Evolutionary conservation across 208 protist genomes (phyloP).

Genomic region (Leishmania mexicana): DNA sequence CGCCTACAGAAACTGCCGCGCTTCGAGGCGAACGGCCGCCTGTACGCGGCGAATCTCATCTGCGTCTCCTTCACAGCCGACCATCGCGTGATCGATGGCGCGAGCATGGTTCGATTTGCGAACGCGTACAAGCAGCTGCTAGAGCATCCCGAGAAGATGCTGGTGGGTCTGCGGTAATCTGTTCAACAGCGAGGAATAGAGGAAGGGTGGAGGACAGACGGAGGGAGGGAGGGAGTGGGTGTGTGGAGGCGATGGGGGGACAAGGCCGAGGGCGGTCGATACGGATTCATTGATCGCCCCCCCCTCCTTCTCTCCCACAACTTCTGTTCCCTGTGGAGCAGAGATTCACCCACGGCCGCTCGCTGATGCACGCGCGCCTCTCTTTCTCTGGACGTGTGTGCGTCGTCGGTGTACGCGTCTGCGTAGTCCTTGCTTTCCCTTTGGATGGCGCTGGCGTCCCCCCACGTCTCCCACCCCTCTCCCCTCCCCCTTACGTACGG

Average conservation of each 20-base stretch:
- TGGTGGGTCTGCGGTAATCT: constrained; percentile 66
- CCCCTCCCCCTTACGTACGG: neutral
- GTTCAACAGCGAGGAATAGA: neutral
- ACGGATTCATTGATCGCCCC: neutral
- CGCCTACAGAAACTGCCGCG: constrained; percentile 84
- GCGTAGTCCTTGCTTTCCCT: neutral
- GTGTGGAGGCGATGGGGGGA: too few species aligned
- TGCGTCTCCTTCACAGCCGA: constrained; percentile 92
- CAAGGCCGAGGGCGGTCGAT: neutral
- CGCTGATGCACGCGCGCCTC: neutral
- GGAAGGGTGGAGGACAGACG: neutral
- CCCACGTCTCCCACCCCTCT: neutral
- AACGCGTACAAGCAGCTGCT: constrained; percentile 90
- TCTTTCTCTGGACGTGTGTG: neutral
- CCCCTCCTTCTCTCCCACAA: neutral
- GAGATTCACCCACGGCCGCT: neutral
- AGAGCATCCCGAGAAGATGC: constrained; percentile 88
- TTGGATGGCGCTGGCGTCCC: neutral
- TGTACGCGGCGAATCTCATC: constrained; percentile 70
- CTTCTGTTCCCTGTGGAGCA: neutral
- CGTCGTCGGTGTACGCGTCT: neutral
- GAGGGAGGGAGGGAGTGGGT: neutral
- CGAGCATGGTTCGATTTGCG: constrained; percentile 95
- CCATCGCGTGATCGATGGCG: constrained; percentile 97
- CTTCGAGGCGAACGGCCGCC: constrained; percentile 71